phyloP scores from a whole-genome alignment of 2,329 filamentous ascomycete species.

The Microcyclosporella mali region DNA sequence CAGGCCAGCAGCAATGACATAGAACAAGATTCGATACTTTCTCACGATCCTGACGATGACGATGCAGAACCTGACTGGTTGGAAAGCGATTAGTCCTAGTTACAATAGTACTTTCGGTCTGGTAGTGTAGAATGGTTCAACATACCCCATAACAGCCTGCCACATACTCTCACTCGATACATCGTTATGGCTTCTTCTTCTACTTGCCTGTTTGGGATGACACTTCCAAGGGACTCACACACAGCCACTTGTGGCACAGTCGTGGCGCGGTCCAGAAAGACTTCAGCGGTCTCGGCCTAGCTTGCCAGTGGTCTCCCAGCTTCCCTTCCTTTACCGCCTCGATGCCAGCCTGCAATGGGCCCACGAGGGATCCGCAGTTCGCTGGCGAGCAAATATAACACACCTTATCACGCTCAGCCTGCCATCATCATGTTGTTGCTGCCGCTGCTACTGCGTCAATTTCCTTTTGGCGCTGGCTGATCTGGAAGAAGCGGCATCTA shows the following conservation, averaged over 20 bases:
- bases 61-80: conserved; percentile 62
- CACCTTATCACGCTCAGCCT: not conserved
- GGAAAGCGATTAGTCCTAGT: conserved; percentile 33
- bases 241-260: not conserved
- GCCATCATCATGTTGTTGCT: not conserved
- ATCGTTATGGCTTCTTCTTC: too few species aligned
- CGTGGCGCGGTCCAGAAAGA: not conserved
- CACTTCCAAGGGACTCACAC: not conserved
- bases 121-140: too few species aligned
- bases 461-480: not conserved
- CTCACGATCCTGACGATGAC: conserved; percentile 59
- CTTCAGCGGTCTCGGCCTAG: not conserved
- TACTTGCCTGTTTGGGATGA: too few species aligned
- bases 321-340: not conserved
- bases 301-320: not conserved
- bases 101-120: too few species aligned
- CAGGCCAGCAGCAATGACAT: conserved; percentile 24
- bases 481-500: not conserved
- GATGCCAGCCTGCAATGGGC: not conserved
- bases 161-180: too few species aligned
- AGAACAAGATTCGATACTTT: conserved; percentile 48
- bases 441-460: not conserved
- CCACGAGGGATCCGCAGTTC: not conserved
- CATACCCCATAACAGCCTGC: too few species aligned
- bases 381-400: not conserved